Evolutionary conservation across 1,284 basidiomycete species (phyloP), one percentile per base, ranked within the genome.

Genomic region (Cystobasidium slooffiae): DNA sequence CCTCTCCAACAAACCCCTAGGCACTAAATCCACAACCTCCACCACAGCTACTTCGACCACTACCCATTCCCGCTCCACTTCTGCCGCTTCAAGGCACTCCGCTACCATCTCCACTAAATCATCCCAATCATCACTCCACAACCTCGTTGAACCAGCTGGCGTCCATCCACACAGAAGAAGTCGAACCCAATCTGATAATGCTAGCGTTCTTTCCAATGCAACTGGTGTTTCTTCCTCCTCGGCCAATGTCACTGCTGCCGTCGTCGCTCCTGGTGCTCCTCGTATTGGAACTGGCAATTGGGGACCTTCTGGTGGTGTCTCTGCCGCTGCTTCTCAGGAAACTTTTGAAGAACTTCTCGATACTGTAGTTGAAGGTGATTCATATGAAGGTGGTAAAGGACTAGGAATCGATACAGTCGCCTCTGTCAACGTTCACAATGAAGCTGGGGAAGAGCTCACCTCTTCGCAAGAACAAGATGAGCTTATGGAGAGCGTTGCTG

Each of bases 1-100:
- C 5, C 59, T 76, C 8, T 72, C 74, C 43, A 70, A 68, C 20
- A 76, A 75, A 52, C 55, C 73, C 10, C 63, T 75, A 6, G 56
- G 41, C 16, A 47, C 72, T 7, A 76, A 62, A 49, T 74, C 59
- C 18, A 31, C 31, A 1, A 51, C 51, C 7, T 31, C 58, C 22
- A 47, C 68, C 37, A 62, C 49, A 20, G 44, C 46, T 9, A 51
- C 56, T n/a, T 55, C 65, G 46, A 37, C 75, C 6, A 74, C 68
- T 46, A 65, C 52, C n/a, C 70, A 73, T 44, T 73, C 70, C 7
- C 70, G 70, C 14, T 55, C 70, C 62, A 66, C 61, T 20, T 73
- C 70, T 16, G 55, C 62, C 31, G 70, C 70, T 41, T 73, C 70
- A 6, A 49, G 70, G 14, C 70, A 73, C 53, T 73, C 70, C 56